Evolutionary conservation across 331 rosid species (phyloP).

Genomic region (Pyrus hybrid): DNA sequence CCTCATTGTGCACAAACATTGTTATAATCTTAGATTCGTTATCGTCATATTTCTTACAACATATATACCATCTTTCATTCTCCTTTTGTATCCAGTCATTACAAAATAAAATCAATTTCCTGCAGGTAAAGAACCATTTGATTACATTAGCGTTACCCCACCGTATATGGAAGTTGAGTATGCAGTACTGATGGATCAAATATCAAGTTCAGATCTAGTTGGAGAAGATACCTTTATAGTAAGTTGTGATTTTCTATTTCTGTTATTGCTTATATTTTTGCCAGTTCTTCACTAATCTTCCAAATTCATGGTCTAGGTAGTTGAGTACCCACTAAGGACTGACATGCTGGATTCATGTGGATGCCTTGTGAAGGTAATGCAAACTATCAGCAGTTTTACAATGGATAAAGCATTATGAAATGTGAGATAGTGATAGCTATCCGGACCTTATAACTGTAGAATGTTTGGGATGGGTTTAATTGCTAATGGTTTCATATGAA

Average conservation of each 20-base stretch:
- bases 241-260: slow-evolving; percentile 20
- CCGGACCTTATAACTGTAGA: not conserved
- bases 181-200: slow-evolving; percentile 61
- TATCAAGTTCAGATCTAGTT: slow-evolving; percentile 63
- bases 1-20: not conserved
- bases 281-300: slow-evolving; percentile 2
- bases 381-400: slow-evolving; percentile 3
- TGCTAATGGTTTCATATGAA: slow-evolving; percentile 6
- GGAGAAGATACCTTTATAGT: slow-evolving; percentile 81
- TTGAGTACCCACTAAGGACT: slow-evolving; percentile 86
- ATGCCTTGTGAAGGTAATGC: slow-evolving; percentile 70
- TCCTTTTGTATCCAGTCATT: not conserved
- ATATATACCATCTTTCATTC: not conserved
- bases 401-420: slow-evolving; percentile 1
- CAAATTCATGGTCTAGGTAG: slow-evolving; percentile 44
- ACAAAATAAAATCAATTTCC: not conserved
- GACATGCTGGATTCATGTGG: slow-evolving; percentile 85
- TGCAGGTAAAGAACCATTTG: slow-evolving; percentile 70
- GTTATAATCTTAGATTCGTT: not conserved
- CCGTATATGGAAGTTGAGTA: slow-evolving; percentile 87
- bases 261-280: slow-evolving; percentile 6
- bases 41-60: not conserved
- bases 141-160: slow-evolving; percentile 93
- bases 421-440: not conserved
- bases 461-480: not conserved